Conservation (phyloP, 2,329 filamentous ascomycete species). For the Ceratocystis harringtonii region DNA sequence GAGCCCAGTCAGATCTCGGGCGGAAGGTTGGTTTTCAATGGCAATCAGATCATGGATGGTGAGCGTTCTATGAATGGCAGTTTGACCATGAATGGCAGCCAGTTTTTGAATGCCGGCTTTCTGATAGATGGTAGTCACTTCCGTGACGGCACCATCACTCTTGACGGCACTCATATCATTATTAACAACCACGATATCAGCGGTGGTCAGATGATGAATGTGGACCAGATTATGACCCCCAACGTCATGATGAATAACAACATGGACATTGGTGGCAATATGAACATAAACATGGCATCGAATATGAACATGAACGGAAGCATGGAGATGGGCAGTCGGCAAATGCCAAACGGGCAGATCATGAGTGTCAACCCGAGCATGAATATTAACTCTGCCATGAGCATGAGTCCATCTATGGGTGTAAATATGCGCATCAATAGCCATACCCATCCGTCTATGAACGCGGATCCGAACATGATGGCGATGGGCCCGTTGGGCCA, state of each 20-base stretch:
- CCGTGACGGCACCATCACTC: background rate
- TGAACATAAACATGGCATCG: background rate
- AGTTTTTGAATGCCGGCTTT: background rate
- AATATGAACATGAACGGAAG: background rate
- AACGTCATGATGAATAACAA: background rate
- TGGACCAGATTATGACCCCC: background rate
- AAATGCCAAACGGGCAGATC: background rate
- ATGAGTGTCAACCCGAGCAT: background rate
- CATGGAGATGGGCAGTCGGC: background rate
- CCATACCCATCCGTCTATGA: background rate
- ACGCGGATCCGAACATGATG: background rate
- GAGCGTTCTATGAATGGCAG: background rate
- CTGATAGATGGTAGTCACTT: background rate
- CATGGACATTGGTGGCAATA: background rate
- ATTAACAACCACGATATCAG: background rate
- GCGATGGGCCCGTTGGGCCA: background rate
- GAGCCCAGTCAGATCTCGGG: background rate
- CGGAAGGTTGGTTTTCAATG: background rate
- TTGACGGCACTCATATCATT: background rate
- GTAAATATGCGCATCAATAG: background rate
- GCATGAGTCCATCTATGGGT: background rate
- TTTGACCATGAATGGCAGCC: background rate
- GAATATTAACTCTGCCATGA: background rate
- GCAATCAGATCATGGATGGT: constrained; percentile 1
- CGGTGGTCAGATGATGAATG: background rate